Percentiles rank a stretch among this genome's conserved stretches.
Evolutionary conservation across 768 basidiomycete genomes (phyloP).

Genomic region (Podaxis sp.): DNA sequence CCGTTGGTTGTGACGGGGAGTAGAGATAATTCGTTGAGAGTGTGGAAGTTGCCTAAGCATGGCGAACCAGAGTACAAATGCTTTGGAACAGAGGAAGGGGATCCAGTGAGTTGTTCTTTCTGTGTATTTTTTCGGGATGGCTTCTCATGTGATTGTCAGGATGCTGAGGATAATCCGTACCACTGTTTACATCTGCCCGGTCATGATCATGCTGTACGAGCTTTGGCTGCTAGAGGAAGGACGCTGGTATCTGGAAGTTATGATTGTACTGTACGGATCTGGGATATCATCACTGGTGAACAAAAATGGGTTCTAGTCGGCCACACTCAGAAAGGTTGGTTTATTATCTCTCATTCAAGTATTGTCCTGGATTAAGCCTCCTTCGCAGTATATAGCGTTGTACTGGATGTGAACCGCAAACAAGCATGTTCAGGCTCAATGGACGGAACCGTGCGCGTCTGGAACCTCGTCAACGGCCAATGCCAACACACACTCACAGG

Average conservation of each 20-base stretch:
- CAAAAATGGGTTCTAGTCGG: slow-evolving; percentile 82
- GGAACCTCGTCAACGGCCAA: slow-evolving; percentile 83
- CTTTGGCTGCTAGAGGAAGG: slow-evolving; percentile 86
- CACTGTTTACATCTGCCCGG: slow-evolving; percentile 83
- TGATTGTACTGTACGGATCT: slow-evolving; percentile 91
- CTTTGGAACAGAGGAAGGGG: slow-evolving; percentile 56
- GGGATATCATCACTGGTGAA: slow-evolving; percentile 85
- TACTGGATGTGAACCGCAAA: slow-evolving; percentile 80
- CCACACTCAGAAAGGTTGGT: slow-evolving; percentile 86
- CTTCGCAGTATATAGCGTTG: slow-evolving; percentile 85
- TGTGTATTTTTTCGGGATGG: slow-evolving; percentile 14
- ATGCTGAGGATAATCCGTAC: slow-evolving; percentile 79
- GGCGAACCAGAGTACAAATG: slow-evolving; percentile 76
- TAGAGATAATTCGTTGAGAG: slow-evolving; percentile 64
- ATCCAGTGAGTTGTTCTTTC: slow-evolving; percentile 21
- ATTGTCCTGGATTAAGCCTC: neutral
- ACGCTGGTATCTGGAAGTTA: slow-evolving; percentile 95
- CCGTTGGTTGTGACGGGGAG: slow-evolving; percentile 76
- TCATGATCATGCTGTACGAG: slow-evolving; percentile 89
- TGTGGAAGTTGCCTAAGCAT: slow-evolving; percentile 55
- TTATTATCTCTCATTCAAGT: slow-evolving; percentile 7
- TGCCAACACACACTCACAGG: slow-evolving; percentile 81
- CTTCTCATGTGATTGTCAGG: slow-evolving; percentile 33
- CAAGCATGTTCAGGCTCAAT: slow-evolving; percentile 97
- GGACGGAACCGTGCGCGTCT: slow-evolving; percentile 96